Base-by-base conservation (phyloP, 2,329 filamentous ascomycete genomes). In the Neonectria coccinea region DNA sequence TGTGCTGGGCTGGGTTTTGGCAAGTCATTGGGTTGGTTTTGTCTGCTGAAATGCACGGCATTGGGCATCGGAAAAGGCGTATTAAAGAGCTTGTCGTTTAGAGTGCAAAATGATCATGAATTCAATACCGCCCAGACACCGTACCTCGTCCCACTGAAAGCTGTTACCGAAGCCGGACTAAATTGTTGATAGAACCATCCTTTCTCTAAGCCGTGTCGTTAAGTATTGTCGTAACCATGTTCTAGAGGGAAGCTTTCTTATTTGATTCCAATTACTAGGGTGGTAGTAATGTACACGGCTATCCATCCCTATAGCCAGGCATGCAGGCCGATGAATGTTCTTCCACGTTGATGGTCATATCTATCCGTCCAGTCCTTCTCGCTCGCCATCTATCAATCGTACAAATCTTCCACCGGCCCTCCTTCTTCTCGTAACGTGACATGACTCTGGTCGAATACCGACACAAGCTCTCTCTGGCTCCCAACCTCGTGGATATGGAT, bases 61-160 rank as follows among this genome's bases (percentile, higher is more conserved):
- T 72, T 64, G 73, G 76, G 76, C 75, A 80, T 78, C 76, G 79
- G 80, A 69, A 73, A 73, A 72, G 76, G 77, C 76, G 76, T 72
- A 78, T 65, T 73, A 74, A 74, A 73, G 71, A 75, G 68, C 70
- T 74, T 75, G 70, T 77, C 73, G 70, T 76, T 78, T 76, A 76
- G 65, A 73, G 70, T 71, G 70, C 69, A 76, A 72, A 76, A 76
- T 74, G 68, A 76, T 76, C 70, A 78, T 78, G 67, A 75, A 75
- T 74, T 74, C 73, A 75, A 77, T 67, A 73, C 74, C 72, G 67
- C 68, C 71, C 71, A 75, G 65, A 66, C 67, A 65, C 63, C 59
- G 44, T 50, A 61, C 44, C 62, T 48, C 29, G 59, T 65, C 52
- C 62, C 59, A 59, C 36, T 59, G 60, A 53, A 58, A 27, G 20